Percentiles rank a stretch among this genome's conserved stretches.
phyloP scores from a whole-genome alignment of 2,329 filamentous ascomycete species.

The Fusarium sarcochroum region DNA sequence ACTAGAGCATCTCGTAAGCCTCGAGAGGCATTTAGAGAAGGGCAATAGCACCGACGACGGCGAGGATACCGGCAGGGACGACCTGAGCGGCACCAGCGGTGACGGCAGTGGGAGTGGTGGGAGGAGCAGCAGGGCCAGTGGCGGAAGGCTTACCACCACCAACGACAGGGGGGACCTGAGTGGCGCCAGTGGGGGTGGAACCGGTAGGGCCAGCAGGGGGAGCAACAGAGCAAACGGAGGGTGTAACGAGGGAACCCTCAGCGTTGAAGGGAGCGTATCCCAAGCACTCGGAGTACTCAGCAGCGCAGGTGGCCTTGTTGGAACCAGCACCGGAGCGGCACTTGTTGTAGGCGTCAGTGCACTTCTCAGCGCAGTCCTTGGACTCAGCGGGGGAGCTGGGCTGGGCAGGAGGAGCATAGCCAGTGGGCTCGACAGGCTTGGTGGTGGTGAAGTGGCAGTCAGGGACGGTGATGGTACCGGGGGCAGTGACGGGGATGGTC shows the following conservation, averaged over 20 bases:
- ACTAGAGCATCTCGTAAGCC: too few species aligned
- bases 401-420: constrained; percentile 36
- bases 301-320: constrained; percentile 41
- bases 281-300: constrained; percentile 41
- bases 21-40: constrained; percentile 40
- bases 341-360: constrained; percentile 23
- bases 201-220: background rate
- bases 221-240: constrained; percentile 41
- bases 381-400: constrained; percentile 22
- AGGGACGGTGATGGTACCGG: constrained; percentile 33
- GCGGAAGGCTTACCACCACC: constrained; percentile 4
- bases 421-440: constrained; percentile 35
- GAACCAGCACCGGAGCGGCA: constrained; percentile 31
- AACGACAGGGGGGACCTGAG: background rate
- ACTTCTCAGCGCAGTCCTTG: constrained; percentile 29
- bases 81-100: constrained; percentile 41
- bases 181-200: background rate
- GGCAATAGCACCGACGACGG: constrained; percentile 46
- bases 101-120: constrained; percentile 20
- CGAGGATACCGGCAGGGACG: constrained; percentile 40
- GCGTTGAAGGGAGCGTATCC: constrained; percentile 41
- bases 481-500: constrained; percentile 34
- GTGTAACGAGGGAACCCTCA: constrained; percentile 26
- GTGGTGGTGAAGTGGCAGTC: constrained; percentile 32
- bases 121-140: constrained; percentile 8